These are phyloP conservation scores for Piloderma croceum DNA, from an alignment of 768 basidiomycete genomes.

Conservation along the genomic window DNA sequence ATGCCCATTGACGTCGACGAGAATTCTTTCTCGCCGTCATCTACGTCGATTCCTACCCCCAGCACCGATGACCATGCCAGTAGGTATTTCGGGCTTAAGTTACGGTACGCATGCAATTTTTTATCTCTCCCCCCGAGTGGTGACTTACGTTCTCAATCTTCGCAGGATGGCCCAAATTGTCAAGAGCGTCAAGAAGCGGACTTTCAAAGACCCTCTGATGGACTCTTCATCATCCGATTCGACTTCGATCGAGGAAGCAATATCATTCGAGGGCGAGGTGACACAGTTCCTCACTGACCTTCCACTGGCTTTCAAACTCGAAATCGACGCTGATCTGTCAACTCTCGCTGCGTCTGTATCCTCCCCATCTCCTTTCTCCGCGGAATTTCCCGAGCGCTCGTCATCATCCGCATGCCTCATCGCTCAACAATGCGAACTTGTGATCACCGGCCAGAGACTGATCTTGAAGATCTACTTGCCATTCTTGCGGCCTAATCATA, in stretches of 20 bases:
- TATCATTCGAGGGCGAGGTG: conserved; percentile 51
- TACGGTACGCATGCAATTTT: conserved; percentile 1
- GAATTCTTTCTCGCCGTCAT: conserved; percentile 42
- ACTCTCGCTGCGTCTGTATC: too few relatives aligned
- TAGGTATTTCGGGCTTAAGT: conserved; percentile 26
- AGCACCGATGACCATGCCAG: conserved; percentile 58
- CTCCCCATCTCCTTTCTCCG: conserved; percentile 13
- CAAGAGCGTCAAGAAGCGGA: conserved; percentile 54
- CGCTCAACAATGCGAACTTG: conserved; percentile 54
- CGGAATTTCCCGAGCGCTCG: conserved; percentile 24
- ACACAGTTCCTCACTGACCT: conserved; percentile 48
- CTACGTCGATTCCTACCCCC: conserved; percentile 39
- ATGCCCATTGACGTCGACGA: conserved; percentile 54
- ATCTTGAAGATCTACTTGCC: conserved; percentile 65
- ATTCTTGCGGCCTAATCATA: conserved; percentile 42
- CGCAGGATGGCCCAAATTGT: conserved; percentile 56
- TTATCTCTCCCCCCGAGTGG: conserved; percentile 5
- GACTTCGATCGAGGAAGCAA: conserved; percentile 53
- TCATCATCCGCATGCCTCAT: too few relatives aligned
- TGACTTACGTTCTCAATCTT: conserved; percentile 1
- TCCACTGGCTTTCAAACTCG: conserved; percentile 44
- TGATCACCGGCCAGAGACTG: conserved; percentile 53
- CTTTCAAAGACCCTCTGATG: too few relatives aligned
- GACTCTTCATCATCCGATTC: too few relatives aligned
- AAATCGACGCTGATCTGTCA: conserved; percentile 28